Conservation (phyloP, 352 stramenopile species). For the Phytophthora ohioensis region DNA sequence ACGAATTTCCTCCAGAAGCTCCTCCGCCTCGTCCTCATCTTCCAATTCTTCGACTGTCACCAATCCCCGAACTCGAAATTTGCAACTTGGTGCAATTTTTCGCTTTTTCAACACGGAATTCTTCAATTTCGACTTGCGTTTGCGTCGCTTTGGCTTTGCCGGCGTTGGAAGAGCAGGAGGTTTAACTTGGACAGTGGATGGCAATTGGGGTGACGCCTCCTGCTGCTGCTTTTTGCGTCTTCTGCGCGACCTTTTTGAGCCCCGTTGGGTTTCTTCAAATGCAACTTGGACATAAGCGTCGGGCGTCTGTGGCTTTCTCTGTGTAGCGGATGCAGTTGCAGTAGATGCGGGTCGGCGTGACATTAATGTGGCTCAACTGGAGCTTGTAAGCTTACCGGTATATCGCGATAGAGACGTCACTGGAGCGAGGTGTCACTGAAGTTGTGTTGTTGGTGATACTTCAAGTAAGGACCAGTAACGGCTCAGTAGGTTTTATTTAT, state of each 20-base stretch:
- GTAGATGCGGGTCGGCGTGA: slow-evolving; percentile 3
- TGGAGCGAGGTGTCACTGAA: too few species aligned
- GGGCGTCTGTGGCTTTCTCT: slow-evolving; percentile 15
- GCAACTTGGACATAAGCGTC: slow-evolving; percentile 34
- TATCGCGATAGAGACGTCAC: too few species aligned
- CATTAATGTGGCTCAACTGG: not conserved
- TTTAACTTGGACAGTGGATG: not conserved
- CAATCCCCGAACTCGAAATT: slow-evolving; percentile 47
- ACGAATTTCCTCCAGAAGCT: slow-evolving; percentile 51
- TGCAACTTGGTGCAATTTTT: slow-evolving; percentile 1
- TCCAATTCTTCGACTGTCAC: slow-evolving; percentile 54
- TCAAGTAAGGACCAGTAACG: too few species aligned
- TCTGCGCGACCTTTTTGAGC: not conserved
- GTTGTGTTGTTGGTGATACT: too few species aligned
- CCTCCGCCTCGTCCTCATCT: slow-evolving; percentile 60
- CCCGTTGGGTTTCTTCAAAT: slow-evolving; percentile 11
- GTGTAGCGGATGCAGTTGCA: not conserved
- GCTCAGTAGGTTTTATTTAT: too few species aligned
- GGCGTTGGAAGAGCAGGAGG: not conserved
- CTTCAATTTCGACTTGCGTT: slow-evolving; percentile 50
- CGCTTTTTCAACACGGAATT: slow-evolving; percentile 20
- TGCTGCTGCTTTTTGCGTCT: slow-evolving; percentile 26
- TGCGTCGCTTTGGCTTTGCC: slow-evolving; percentile 27
- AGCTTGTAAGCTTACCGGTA: too few species aligned
- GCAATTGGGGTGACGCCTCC: not conserved